Conservation (phyloP, 2,329 filamentous ascomycete genomes). For the Aspergillus piperis region DNA sequence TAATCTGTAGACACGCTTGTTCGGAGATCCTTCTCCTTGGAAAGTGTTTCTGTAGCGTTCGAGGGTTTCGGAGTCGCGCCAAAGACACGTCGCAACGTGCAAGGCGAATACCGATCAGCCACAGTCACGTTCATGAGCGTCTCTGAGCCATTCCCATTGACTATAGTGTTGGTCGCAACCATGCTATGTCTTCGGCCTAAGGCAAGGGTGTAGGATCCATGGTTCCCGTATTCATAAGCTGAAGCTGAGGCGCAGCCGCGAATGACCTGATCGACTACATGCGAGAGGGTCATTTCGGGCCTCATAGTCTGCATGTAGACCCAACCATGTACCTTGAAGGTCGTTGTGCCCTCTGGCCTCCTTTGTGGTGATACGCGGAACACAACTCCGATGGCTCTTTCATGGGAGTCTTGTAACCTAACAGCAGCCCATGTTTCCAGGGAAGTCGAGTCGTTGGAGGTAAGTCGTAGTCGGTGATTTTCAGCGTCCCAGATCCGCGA, state of each 20-base stretch:
- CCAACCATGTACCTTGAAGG: background rate
- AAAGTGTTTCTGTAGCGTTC: background rate
- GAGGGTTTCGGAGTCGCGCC: background rate
- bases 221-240: background rate
- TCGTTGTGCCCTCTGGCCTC: background rate
- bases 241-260: background rate
- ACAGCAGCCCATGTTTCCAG: background rate
- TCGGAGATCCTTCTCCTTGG: background rate
- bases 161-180: background rate
- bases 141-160: background rate
- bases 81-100: background rate
- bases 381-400: background rate
- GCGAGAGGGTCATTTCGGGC: background rate
- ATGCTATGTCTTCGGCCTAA: background rate
- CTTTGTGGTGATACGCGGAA: background rate
- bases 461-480: background rate
- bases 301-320: background rate
- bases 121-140: background rate
- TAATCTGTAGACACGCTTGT: background rate
- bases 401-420: background rate
- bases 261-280: background rate
- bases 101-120: background rate
- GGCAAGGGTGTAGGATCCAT: background rate
- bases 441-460: background rate
- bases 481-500: background rate